Evolutionary conservation across 2,329 filamentous ascomycete species (phyloP).

Genomic region (Metarhizium robertsii): DNA sequence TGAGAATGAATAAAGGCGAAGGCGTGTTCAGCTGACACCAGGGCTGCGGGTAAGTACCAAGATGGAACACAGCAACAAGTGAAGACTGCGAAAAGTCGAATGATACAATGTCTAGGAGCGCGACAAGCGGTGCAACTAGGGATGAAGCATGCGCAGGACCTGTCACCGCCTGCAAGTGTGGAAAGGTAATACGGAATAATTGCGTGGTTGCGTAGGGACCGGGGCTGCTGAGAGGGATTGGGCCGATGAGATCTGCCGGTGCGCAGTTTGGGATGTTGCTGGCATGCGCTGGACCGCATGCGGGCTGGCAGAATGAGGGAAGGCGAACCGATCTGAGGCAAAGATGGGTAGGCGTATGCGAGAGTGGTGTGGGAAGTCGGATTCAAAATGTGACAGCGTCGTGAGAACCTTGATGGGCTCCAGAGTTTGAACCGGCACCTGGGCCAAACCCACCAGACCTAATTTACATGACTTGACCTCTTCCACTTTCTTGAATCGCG

Average conservation of each 20-base stretch:
- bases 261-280: neutral
- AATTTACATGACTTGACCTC: too few relatives aligned
- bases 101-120: neutral
- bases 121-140: neutral
- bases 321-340: neutral
- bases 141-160: neutral
- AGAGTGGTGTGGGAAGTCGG: neutral
- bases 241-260: neutral
- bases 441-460: neutral
- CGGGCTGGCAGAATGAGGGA: neutral
- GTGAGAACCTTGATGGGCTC: constrained; percentile 9
- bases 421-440: neutral
- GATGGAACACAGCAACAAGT: too few relatives aligned
- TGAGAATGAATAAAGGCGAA: neutral
- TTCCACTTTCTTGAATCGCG: too few relatives aligned
- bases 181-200: neutral
- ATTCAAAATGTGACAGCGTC: neutral
- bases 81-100: neutral
- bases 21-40: neutral
- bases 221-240: neutral
- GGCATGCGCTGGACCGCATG: neutral
- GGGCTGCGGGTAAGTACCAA: too few relatives aligned
- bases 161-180: neutral
- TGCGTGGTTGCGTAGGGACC: neutral
- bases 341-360: neutral